These are phyloP conservation scores for Pinus tabuliformis DNA, from an alignment of 75 land plant species.

Conservation along the genomic window DNA sequence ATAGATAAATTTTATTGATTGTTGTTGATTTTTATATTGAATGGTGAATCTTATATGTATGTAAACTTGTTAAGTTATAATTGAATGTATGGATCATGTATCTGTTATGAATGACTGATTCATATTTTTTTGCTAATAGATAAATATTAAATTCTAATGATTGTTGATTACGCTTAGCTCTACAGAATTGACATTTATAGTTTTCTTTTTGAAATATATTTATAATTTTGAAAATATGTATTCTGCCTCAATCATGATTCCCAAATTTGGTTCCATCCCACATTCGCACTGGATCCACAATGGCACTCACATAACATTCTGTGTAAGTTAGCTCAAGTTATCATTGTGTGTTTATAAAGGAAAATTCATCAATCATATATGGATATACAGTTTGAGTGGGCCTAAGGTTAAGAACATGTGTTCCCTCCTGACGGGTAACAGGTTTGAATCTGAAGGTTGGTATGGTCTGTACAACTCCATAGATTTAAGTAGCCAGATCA, in stretches of 20 bases:
- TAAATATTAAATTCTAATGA: background rate
- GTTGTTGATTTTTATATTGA: background rate
- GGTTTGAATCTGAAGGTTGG: too few relatives aligned
- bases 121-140: background rate
- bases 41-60: background rate
- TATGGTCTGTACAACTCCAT: too few relatives aligned
- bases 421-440: too few relatives aligned
- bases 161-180: background rate
- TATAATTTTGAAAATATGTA: background rate
- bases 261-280: too few relatives aligned
- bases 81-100: background rate
- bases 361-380: background rate
- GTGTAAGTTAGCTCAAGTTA: background rate
- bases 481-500: too few relatives aligned
- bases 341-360: background rate
- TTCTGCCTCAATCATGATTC: background rate
- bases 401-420: too few relatives aligned
- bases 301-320: background rate
- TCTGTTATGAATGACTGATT: background rate
- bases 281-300: too few relatives aligned
- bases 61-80: background rate
- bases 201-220: background rate
- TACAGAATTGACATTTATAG: background rate
- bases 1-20: background rate
- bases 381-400: too few relatives aligned